Conservation (phyloP, 2,329 filamentous ascomycete genomes). For the Epichloe sibirici region DNA sequence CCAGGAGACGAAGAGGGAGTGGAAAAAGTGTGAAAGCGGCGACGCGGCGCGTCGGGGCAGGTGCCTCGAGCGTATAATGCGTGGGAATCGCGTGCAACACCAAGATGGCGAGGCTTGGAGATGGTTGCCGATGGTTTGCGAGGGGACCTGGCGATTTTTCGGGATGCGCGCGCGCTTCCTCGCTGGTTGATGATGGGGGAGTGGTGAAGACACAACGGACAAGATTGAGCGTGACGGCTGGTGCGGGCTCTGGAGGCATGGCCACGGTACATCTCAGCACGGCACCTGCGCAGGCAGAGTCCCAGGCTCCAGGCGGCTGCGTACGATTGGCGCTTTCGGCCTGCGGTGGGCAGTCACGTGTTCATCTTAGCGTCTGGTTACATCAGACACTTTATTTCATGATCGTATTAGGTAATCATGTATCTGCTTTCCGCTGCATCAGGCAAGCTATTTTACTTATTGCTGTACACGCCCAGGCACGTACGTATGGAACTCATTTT, state of each 20-base stretch:
- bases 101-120: slow-evolving; percentile 38
- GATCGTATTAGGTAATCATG: not conserved
- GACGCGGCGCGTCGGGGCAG: slow-evolving; percentile 29
- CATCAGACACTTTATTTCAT: not conserved
- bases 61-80: slow-evolving; percentile 29
- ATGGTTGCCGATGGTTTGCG: slow-evolving; percentile 48
- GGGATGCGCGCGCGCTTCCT: slow-evolving; percentile 41
- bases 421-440: not conserved
- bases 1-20: slow-evolving; percentile 10
- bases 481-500: not conserved
- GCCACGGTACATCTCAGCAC: slow-evolving; percentile 34
- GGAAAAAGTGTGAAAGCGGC: slow-evolving; percentile 32
- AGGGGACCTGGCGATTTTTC: slow-evolving; percentile 49
- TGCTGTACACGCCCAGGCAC: not conserved
- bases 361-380: not conserved
- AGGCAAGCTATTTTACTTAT: not conserved
- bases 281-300: slow-evolving; percentile 19
- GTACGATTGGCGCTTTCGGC: slow-evolving; percentile 9
- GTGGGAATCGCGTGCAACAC: slow-evolving; percentile 43
- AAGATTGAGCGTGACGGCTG: slow-evolving; percentile 38
- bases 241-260: slow-evolving; percentile 26
- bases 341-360: not conserved
- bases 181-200: slow-evolving; percentile 38
- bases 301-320: slow-evolving; percentile 14
- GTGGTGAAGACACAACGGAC: slow-evolving; percentile 40